Conservation (phyloP, 1,284 basidiomycete genomes). For the Lentinula novae-zelandiae region DNA sequence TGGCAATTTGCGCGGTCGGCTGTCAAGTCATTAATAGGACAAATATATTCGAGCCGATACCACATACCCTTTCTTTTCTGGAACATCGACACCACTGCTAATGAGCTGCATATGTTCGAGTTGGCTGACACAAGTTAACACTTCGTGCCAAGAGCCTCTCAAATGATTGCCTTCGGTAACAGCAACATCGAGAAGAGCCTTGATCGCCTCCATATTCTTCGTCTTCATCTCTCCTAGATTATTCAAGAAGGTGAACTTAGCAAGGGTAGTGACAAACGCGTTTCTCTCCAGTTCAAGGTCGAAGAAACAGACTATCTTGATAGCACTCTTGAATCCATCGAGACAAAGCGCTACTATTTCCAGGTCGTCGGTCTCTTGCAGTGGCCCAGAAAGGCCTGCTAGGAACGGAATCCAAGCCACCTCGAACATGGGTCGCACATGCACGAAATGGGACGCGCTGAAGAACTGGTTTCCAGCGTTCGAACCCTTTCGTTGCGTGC, state of each 20-base stretch:
- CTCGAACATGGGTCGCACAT: slow-evolving; percentile 97
- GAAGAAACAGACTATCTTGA: slow-evolving; percentile 91
- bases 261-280: slow-evolving; percentile 96
- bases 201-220: slow-evolving; percentile 99
- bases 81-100: slow-evolving; percentile 79
- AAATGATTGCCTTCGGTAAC: slow-evolving; percentile 92
- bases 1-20: slow-evolving; percentile 66
- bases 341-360: slow-evolving; percentile 90
- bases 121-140: slow-evolving; percentile 93
- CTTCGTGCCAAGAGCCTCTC: slow-evolving; percentile 94
- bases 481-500: slow-evolving; percentile 78
- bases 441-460: slow-evolving; percentile 91
- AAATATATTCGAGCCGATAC: not conserved
- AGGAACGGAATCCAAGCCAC: slow-evolving; percentile 97
- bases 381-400: slow-evolving; percentile 86
- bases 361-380: slow-evolving; percentile 91
- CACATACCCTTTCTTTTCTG: slow-evolving; percentile 56
- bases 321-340: slow-evolving; percentile 92
- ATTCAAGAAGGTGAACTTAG: slow-evolving; percentile 94
- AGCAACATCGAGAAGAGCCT: slow-evolving; percentile 88
- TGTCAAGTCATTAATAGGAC: slow-evolving; percentile 22
- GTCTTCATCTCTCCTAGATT: slow-evolving; percentile 97
- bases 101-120: slow-evolving; percentile 97
- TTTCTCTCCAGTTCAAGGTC: slow-evolving; percentile 94
- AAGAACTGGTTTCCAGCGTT: slow-evolving; percentile 83